phyloP scores from a whole-genome alignment of 2,329 filamentous ascomycete species.

The Sporothrix humicola region DNA sequence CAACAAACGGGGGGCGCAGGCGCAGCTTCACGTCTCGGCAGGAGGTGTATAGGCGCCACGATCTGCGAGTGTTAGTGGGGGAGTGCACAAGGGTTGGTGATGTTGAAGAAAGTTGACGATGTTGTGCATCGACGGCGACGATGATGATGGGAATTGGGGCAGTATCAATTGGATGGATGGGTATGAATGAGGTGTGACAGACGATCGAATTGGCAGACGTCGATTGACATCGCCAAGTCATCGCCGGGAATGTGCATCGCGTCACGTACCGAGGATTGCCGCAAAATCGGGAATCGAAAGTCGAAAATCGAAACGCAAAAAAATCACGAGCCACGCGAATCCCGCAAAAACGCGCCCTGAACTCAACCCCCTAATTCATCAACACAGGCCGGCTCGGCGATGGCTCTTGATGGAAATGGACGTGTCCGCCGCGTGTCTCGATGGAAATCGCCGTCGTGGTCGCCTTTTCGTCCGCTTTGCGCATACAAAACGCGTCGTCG shows the following conservation, averaged over 20 bases:
- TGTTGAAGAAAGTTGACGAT: not conserved
- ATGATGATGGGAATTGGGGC: not conserved
- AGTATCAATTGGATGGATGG: not conserved
- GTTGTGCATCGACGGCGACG: not conserved
- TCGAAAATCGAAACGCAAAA: not conserved
- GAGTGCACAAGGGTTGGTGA: not conserved
- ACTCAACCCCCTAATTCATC: not conserved
- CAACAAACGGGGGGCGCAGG: constrained; percentile 42
- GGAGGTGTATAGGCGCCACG: constrained; percentile 48
- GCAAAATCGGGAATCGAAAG: not conserved
- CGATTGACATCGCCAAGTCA: not conserved
- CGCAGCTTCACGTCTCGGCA: constrained; percentile 44
- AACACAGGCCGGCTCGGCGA: not conserved
- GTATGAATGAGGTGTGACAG: not conserved
- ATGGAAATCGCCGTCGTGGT: constrained; percentile 2
- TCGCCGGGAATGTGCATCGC: not conserved
- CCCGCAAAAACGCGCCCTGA: constrained; percentile 20
- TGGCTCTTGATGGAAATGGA: not conserved
- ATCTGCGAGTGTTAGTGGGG: constrained; percentile 32
- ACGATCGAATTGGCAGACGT: no score
- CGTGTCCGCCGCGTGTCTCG: not conserved
- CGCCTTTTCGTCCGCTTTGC: constrained; percentile 8
- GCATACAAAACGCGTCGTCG: constrained; percentile 21
- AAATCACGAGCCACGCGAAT: constrained; percentile 14
- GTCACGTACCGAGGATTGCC: constrained; percentile 25